These are phyloP conservation scores for Lipomyces yamanashiensis DNA, from an alignment of 805 yeast species.

Conservation along the genomic window DNA sequence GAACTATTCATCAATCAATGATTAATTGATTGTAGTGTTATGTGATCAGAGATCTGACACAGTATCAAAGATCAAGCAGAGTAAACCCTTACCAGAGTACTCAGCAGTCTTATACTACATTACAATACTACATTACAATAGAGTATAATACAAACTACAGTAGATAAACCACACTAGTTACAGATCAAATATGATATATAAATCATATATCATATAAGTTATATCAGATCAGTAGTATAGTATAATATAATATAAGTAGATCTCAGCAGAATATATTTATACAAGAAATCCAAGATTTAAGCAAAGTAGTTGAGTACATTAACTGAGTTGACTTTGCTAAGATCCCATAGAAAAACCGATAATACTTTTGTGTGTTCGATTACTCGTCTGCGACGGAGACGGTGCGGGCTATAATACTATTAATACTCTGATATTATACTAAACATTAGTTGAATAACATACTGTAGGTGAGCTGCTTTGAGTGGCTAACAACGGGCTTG, in stretches of 20 bases:
- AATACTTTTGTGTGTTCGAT: neutral
- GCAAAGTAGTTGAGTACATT: too few relatives aligned
- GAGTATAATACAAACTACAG: too few relatives aligned
- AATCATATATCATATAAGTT: too few relatives aligned
- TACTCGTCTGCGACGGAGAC: conserved; percentile 57
- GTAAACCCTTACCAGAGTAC: neutral
- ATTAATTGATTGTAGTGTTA: too few relatives aligned
- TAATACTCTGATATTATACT: neutral
- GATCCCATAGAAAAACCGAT: conserved; percentile 1
- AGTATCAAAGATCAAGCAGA: too few relatives aligned
- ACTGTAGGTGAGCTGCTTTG: conserved; percentile 96
- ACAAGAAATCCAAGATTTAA: neutral
- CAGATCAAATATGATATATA: neutral
- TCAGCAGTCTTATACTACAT: too few relatives aligned
- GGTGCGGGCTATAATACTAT: conserved; percentile 31
- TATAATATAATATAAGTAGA: neutral
- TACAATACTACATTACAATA: too few relatives aligned
- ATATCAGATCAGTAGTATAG: too few relatives aligned
- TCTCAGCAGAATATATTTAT: conserved; percentile 9
- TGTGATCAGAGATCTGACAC: too few relatives aligned
- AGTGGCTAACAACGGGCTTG: conserved; percentile 91
- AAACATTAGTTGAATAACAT: conserved; percentile 32
- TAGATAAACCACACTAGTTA: neutral
- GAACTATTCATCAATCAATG: neutral
- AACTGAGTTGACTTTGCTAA: neutral